Conservation (phyloP, 345 rosid species). For the Triadica sebifera region DNA sequence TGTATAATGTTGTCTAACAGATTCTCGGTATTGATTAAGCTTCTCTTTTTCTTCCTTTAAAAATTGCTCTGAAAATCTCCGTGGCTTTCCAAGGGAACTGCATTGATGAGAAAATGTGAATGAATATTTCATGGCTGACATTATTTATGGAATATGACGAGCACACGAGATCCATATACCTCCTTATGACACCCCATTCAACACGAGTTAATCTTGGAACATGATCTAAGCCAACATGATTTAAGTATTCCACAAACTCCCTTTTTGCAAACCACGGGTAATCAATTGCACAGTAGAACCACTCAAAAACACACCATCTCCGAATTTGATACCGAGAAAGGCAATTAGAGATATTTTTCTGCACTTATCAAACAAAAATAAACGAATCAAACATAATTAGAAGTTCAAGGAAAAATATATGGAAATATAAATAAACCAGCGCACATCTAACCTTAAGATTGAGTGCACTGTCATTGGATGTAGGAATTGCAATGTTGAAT, state of each 20-base stretch:
- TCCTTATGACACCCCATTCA: conserved; percentile 98
- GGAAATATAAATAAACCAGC: conserved; percentile 4
- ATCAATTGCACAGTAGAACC: conserved; percentile 96
- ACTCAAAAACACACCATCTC: conserved; percentile 87
- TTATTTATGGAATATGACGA: not conserved
- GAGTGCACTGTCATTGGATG: conserved; percentile 31
- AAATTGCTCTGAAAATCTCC: conserved; percentile 88
- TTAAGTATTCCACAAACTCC: conserved; percentile 90
- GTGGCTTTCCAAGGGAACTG: conserved; percentile 98
- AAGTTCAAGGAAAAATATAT: conserved; percentile 25
- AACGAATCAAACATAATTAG: conserved; percentile 17
- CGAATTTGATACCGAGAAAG: conserved; percentile 62
- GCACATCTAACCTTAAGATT: conserved; percentile 41
- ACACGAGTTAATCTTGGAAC: conserved; percentile 89
- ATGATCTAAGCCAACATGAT: conserved; percentile 94
- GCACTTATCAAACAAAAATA: conserved; percentile 34
- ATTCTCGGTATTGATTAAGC: conserved; percentile 83
- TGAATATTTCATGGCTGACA: not conserved
- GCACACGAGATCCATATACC: conserved; percentile 40
- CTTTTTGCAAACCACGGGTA: conserved; percentile 96
- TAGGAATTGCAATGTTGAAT: conserved; percentile 28
- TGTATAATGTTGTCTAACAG: conserved; percentile 78
- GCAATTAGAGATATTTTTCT: conserved; percentile 69
- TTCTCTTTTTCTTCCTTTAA: conserved; percentile 78
- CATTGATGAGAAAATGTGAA: conserved; percentile 21